phyloP scores from a whole-genome alignment of 1,284 basidiomycete species.

The Cryptococcus deneoformans region DNA sequence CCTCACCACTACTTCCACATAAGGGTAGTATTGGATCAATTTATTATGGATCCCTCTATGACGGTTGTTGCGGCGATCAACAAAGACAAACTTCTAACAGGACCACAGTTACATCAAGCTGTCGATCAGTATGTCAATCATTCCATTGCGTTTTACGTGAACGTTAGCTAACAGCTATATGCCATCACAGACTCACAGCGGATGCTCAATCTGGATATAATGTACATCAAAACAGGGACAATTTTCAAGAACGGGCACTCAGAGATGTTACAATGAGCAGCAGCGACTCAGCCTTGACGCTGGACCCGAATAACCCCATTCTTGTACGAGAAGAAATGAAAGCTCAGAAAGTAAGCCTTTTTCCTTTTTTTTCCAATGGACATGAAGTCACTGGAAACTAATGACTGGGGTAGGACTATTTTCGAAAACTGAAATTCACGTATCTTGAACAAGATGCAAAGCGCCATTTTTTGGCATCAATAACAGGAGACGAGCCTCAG shows the following conservation, averaged over 20 bases:
- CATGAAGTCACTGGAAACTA: neutral
- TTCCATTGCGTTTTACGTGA: neutral
- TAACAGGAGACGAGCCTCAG: conserved; percentile 73
- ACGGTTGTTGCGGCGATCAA: too few species aligned
- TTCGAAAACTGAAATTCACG: conserved; percentile 79
- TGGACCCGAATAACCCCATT: conserved; percentile 43
- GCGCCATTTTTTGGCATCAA: conserved; percentile 78
- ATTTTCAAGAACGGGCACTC: conserved; percentile 33
- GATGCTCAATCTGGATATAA: conserved; percentile 16
- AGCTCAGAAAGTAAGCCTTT: conserved; percentile 35
- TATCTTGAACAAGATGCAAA: conserved; percentile 85
- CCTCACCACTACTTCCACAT: too few species aligned
- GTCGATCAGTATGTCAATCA: conserved; percentile 20
- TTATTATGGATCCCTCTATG: too few species aligned
- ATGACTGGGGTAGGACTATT: conserved; percentile 57
- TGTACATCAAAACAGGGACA: conserved; percentile 27
- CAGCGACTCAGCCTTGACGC: conserved; percentile 22
- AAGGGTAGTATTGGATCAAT: too few species aligned
- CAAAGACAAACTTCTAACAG: neutral
- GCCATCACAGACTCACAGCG: conserved; percentile 4
- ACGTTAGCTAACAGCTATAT: neutral
- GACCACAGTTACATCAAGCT: conserved; percentile 17
- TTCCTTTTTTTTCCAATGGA: neutral
- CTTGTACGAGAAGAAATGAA: conserved; percentile 39
- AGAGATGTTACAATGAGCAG: conserved; percentile 27